Evolutionary conservation across 2,329 filamentous ascomycete genomes (phyloP), one percentile per base, ranked within the genome.

Genomic region (Pestalotiopsis sp.): DNA sequence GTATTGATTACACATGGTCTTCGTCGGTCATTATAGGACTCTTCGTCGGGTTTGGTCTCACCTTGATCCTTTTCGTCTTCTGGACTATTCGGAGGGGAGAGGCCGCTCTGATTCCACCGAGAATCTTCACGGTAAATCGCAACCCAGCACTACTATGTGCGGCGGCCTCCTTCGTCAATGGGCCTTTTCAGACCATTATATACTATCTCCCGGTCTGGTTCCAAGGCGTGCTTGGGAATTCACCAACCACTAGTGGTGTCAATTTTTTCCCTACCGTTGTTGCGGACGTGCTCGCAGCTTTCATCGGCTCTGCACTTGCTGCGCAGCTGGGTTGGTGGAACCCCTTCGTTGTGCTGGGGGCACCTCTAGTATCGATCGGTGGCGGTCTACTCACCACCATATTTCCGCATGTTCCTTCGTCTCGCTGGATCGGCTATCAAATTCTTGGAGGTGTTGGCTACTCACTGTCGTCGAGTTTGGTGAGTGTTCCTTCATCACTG

Each of bases 1-100:
- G 87, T 9, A 78, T 82, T 48, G 75, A 82, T 26, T 84, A 85
- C 66, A 60, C 86, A 3, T 89, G 86, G 87, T 78, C 74, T 68
- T 81, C 79, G 75, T 75, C 81, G 10, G 78, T 76, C 26, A 79
- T 88, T 63, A 84, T 88, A 48, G 85, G 84, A 1, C 77, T 88
- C 22, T 83, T 89, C 66, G 78, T 83, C 5, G 83, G 84, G 3
- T 81, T 81, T 22, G 84, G 75, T 1, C 74, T 80, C 24, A 81
- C 87, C 74, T 75, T 80, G 17, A 67, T 75, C 66, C 70, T 83
- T 35, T 90, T 90, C 69, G 70, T 84, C 55, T 80, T 26, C 24
- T 58, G 22, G 56, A n/a, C 14, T 3, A 30, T 13, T 14, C 3
- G 6, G 3, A 26, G 17, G 3, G 56, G 56, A 7, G 56, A 58